These are phyloP conservation scores for Fusarium goolgardi DNA, from an alignment of 2,329 filamentous ascomycete genomes.

Conservation along the genomic window DNA sequence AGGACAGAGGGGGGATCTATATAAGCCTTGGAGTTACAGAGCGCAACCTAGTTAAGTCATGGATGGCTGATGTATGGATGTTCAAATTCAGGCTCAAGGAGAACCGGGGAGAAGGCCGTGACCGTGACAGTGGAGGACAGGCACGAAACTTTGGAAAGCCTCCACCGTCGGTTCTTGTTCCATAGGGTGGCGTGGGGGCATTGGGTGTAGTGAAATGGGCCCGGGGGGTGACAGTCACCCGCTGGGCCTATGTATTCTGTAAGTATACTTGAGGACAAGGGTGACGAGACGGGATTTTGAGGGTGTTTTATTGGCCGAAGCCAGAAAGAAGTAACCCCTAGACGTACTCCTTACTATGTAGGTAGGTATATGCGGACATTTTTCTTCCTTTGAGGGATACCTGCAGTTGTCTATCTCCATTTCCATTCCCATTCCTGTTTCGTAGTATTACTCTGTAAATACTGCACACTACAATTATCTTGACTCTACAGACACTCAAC, in stretches of 20 bases:
- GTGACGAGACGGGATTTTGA: slow-evolving; percentile 11
- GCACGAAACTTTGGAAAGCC: slow-evolving; percentile 26
- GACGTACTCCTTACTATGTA: not conserved
- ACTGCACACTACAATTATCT: not conserved
- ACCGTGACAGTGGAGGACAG: slow-evolving; percentile 31
- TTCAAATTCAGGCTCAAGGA: slow-evolving; percentile 41
- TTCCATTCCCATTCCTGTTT: not conserved
- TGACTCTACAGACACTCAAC: not conserved
- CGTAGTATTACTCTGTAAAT: not conserved
- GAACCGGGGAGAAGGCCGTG: slow-evolving; percentile 47
- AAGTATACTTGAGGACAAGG: slow-evolving; percentile 9
- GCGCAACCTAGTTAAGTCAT: slow-evolving; percentile 29
- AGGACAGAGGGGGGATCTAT: slow-evolving; percentile 38
- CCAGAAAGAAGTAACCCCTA: slow-evolving; percentile 5
- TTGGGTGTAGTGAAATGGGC: slow-evolving; percentile 37
- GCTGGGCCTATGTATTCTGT: slow-evolving; percentile 8
- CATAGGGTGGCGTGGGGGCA: slow-evolving; percentile 41
- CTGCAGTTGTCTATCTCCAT: not conserved
- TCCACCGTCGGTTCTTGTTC: slow-evolving; percentile 34
- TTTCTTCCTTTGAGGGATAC: slow-evolving; percentile 5
- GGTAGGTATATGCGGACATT: slow-evolving; percentile 3
- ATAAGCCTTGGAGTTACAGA: slow-evolving; percentile 38
- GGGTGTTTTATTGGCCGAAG: slow-evolving; percentile 2
- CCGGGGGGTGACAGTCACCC: slow-evolving; percentile 36
- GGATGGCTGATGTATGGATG: slow-evolving; percentile 12